phyloP scores from a whole-genome alignment of 352 stramenopile genomes.

The Phytophthora lateralis region DNA sequence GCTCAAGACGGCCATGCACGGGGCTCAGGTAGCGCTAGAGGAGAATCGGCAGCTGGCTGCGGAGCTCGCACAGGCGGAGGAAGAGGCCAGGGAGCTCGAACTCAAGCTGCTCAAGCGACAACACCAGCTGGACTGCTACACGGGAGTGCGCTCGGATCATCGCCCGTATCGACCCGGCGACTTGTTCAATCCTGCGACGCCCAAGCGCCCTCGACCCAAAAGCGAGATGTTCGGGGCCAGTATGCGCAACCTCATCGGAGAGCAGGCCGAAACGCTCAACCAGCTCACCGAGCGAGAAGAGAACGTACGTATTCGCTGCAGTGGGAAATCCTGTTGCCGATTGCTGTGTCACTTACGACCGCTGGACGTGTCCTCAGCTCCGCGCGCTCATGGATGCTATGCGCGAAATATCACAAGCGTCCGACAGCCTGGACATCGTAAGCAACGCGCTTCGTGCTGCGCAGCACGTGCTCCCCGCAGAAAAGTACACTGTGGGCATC shows the following conservation, averaged over 20 bases:
- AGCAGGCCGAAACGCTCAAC: constrained; percentile 56
- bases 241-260: constrained; percentile 60
- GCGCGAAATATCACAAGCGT: constrained; percentile 62
- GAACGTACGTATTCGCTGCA: constrained; percentile 38
- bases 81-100: constrained; percentile 48
- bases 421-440: constrained; percentile 58
- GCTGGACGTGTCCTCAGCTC: constrained; percentile 37
- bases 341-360: not conserved
- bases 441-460: constrained; percentile 57
- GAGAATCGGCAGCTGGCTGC: constrained; percentile 41
- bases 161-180: constrained; percentile 14
- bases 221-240: constrained; percentile 50
- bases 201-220: constrained; percentile 50
- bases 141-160: constrained; percentile 36
- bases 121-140: constrained; percentile 59
- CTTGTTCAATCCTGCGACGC: constrained; percentile 13
- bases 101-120: constrained; percentile 51
- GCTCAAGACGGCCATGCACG: constrained; percentile 40
- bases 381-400: constrained; percentile 68
- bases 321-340: not conserved
- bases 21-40: constrained; percentile 31
- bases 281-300: constrained; percentile 52
- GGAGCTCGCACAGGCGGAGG: constrained; percentile 42
- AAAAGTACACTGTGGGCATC: constrained; percentile 66
- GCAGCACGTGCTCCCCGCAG: constrained; percentile 51